phyloP scores from a whole-genome alignment of 495 filamentous ascomycete species.

The Jackrogersella multiformis region DNA sequence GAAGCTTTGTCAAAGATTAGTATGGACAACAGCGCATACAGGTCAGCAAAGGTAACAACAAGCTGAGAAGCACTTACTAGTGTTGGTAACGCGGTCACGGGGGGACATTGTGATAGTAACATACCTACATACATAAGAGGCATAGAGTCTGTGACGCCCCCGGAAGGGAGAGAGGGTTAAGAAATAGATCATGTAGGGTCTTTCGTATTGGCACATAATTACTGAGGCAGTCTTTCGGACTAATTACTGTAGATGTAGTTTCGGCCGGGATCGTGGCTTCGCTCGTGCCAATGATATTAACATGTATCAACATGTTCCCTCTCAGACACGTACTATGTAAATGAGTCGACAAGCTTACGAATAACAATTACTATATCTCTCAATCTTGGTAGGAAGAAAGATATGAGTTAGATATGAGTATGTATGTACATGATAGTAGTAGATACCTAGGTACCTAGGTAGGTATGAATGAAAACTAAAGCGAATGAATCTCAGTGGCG shows the following conservation, averaged over 20 bases:
- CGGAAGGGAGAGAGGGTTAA: not conserved
- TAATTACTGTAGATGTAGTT: constrained; percentile 26
- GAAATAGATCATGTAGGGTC: constrained; percentile 8
- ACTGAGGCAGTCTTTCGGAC: constrained; percentile 25
- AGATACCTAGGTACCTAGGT: too few species aligned
- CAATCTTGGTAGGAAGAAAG: not conserved
- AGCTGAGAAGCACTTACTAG: constrained; percentile 29
- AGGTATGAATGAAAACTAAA: not conserved
- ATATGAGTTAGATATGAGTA: not conserved
- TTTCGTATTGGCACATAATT: constrained; percentile 33
- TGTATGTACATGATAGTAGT: too few species aligned
- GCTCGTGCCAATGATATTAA: constrained; percentile 19
- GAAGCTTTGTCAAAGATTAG: constrained; percentile 7
- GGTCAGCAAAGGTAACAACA: constrained; percentile 20
- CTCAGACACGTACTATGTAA: not conserved
- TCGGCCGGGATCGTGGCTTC: constrained; percentile 28
- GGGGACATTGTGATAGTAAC: constrained; percentile 6
- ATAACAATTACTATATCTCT: constrained; percentile 2
- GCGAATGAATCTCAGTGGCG: not conserved
- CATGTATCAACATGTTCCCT: constrained; percentile 5
- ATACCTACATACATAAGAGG: not conserved
- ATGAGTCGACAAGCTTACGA: constrained; percentile 6
- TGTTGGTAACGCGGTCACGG: constrained; percentile 21
- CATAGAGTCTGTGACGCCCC: not conserved
- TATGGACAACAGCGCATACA: constrained; percentile 16